Percentiles rank a stretch among this genome's conserved stretches.
Conservation (phyloP, 176 grass and related monocot genomes). For the Paspalum vaginatum region DNA sequence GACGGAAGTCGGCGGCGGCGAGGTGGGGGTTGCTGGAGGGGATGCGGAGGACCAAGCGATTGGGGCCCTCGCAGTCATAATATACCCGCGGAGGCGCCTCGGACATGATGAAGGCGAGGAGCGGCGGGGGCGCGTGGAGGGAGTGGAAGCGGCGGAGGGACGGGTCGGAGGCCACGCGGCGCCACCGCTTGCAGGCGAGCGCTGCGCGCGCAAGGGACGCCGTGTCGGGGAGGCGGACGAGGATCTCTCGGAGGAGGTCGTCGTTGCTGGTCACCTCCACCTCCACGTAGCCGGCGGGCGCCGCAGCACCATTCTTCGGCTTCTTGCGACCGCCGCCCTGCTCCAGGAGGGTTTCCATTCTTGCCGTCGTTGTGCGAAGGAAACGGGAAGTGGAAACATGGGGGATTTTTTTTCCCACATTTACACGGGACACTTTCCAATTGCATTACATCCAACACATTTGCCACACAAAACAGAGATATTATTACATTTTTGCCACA, state of each 20-base stretch:
- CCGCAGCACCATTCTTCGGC: not conserved
- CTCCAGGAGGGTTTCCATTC: not conserved
- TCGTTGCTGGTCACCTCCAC: not conserved
- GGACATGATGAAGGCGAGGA: slow-evolving; percentile 22
- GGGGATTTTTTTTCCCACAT: too few species aligned
- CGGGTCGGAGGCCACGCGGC: slow-evolving; percentile 22
- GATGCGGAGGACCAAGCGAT: not conserved
- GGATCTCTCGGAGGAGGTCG: not conserved
- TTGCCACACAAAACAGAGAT: too few species aligned
- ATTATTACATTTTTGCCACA: too few species aligned
- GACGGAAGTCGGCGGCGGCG: slow-evolving; percentile 18
- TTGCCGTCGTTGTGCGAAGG: too few species aligned
- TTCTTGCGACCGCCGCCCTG: not conserved
- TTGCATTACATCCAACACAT: too few species aligned
- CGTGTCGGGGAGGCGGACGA: slow-evolving; percentile 38
- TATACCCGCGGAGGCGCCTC: not conserved
- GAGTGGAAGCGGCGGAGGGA: slow-evolving; percentile 13
- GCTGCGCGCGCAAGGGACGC: slow-evolving; percentile 24
- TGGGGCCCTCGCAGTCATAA: not conserved
- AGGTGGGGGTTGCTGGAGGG: slow-evolving; percentile 14
- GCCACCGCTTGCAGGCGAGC: slow-evolving; percentile 15
- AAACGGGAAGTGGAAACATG: too few species aligned
- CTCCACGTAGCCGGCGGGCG: not conserved
- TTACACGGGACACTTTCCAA: too few species aligned
- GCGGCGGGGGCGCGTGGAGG: slow-evolving; percentile 12